Evolutionary conservation across 1,139 yeast species (phyloP), one percentile per base, ranked within the genome.

Genomic region (Hyphopichia khmerensis): DNA sequence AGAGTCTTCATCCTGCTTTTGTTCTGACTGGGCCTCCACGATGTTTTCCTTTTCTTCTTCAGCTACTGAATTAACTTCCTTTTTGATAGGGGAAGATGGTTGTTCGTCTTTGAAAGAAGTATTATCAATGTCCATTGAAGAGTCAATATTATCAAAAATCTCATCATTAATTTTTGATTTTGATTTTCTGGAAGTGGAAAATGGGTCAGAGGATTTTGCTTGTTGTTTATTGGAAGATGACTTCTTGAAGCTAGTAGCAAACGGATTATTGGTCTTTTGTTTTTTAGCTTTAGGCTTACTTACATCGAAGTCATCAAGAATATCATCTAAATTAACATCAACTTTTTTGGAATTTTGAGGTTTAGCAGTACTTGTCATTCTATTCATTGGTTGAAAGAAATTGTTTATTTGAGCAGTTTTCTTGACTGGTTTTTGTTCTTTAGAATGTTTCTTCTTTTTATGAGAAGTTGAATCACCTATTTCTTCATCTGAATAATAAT

Each of bases 401-500:
- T 69, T 72, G 53, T 75, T 72, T 44, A 82, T 80, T 38, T 73
- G 72, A 2, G 82, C 79, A 1, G 72, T 63, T 40, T 72, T 75
- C 48, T 76, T 74, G 33, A 60, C 58, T 11, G 74, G 73, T 48
- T 66, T 68, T 43, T 67, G 65, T 29, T 55, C 56, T 33, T 58
- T 58, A 40, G 58, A 56, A 44, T 55, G 65, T 47, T 62, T 63
- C 54, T 62, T 65, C 41, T 60, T 56, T 9, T 10, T 9, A 17
- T 21, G 21, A 17, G 60, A 59, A 15, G 58, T 49, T 40, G 23
- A 16, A 62, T 59, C 21, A n/a, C n/a, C n/a, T n/a, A n/a, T n/a
- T 35, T 45, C 57, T 3, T 52, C 62, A 40, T 79, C 85, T 0
- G 80, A 77, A 42, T 77, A 76, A 53, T 78, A 78, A 33, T 71